Evolutionary conservation across 257 asterid species (phyloP), one percentile per base, ranked within the genome.

Genomic region (Penstemon barbatus): DNA sequence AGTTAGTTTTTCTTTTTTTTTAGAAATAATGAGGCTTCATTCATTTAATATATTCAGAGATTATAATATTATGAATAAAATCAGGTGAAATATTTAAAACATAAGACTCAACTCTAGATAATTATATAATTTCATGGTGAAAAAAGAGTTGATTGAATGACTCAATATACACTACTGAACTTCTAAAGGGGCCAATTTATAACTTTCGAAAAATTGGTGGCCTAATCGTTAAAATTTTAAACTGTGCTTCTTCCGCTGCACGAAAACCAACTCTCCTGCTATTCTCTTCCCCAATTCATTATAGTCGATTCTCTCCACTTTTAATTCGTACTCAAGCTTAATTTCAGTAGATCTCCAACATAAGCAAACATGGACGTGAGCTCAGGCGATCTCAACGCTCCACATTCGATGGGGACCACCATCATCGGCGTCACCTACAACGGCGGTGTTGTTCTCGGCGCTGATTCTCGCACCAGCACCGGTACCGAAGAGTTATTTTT

Each of bases 401-500:
- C 95, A 0, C 92, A 88, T 73, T 89, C 96, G 58, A 90, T 89
- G 89, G 96, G 97, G 37, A 90, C 97, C 63, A 90, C 97, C 73
- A 90, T 88, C 71, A 90, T 90, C 68, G 97, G 95, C 65, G 93
- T 91, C 69, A 88, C 97, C 38, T 91, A 86, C 81, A 75, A 91
- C 78, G 96, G 96, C 56, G 97, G 97, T 57, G 97, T 90, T 54
- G 95, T 90, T 57, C 87, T 90, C 54, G 96, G 96, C 68, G 97
- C 96, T 67, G 96, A 91, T 70, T 91, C 97, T 15, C 96, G 97
- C 54, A 90, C 97, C 74, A 90, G 97, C 89, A 90, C 97, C 13
- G 97, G 96, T 88, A 78, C 4, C 11, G 5, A 63, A 63, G 33
- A 25, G 33, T 63, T 59, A 9, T 9, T 39, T 48, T 8, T 37